phyloP scores from a whole-genome alignment of 2,329 filamentous ascomycete species.

The Dothidotthia symphoricarpi region DNA sequence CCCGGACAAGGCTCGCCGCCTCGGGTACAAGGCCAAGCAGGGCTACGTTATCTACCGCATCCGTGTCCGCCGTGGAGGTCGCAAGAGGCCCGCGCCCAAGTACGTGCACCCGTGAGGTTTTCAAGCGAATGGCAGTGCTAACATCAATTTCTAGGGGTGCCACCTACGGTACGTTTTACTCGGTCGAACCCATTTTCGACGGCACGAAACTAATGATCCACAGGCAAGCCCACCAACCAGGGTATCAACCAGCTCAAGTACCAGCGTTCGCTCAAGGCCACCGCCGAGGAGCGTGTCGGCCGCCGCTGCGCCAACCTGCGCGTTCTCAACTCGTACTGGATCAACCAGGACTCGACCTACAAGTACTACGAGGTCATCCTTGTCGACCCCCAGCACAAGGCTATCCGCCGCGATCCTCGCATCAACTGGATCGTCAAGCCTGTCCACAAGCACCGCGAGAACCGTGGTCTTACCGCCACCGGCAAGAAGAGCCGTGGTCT shows the following conservation, averaged over 20 bases:
- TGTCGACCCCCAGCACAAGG: conserved; percentile 99
- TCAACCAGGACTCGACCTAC: conserved; percentile 99
- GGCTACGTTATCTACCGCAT: conserved; percentile 99
- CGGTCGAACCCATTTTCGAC: conserved; percentile 1
- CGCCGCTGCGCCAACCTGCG: conserved; percentile 98
- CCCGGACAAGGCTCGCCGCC: conserved; percentile 99
- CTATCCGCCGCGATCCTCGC: conserved; percentile 96
- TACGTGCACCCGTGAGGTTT: conserved; percentile 18
- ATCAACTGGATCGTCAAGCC: conserved; percentile 99
- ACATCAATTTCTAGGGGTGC: conserved; percentile 63
- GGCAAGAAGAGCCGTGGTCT: conserved; percentile 99
- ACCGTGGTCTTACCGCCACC: conserved; percentile 92
- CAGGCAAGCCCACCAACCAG: conserved; percentile 99
- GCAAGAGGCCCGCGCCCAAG: conserved; percentile 93
- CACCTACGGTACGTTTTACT: conserved; percentile 77
- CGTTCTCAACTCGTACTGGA: conserved; percentile 99
- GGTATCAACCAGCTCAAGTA: conserved; percentile 99
- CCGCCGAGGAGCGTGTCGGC: conserved; percentile 99
- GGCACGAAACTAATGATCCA: conserved; percentile 28
- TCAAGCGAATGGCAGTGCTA: conserved; percentile 19
- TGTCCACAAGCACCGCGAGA: conserved; percentile 99
- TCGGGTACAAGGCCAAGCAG: conserved; percentile 99
- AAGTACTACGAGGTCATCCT: conserved; percentile 99
- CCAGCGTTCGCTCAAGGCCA: conserved; percentile 97
- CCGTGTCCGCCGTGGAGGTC: conserved; percentile 96